These are phyloP conservation scores for Mycena crocata DNA, from an alignment of 768 basidiomycete genomes.

Conservation along the genomic window DNA sequence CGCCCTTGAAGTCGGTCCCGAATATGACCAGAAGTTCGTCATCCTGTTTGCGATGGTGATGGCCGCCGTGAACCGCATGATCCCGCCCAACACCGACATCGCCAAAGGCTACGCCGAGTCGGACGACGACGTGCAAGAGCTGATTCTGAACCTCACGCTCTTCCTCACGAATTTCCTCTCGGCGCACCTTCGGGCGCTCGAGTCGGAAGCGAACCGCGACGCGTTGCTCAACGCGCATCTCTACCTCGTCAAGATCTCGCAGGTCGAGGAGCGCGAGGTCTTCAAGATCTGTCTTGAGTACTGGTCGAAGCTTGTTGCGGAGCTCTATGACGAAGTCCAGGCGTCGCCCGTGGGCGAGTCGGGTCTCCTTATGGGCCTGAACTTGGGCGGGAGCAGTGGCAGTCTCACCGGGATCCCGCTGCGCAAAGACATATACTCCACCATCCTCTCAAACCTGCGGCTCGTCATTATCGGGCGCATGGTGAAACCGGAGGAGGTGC, in stretches of 20 bases:
- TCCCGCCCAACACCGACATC: constrained; percentile 94
- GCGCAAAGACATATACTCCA: constrained; percentile 94
- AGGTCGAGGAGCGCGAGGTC: constrained; percentile 98
- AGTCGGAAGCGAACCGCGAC: constrained; percentile 89
- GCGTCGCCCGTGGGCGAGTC: constrained; percentile 88
- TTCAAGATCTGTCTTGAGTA: constrained; percentile 99
- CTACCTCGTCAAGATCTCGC: constrained; percentile 98
- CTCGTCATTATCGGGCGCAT: constrained; percentile 97
- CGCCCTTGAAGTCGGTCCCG: constrained; percentile 91
- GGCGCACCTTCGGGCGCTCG: constrained; percentile 92
- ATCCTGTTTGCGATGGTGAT: constrained; percentile 98
- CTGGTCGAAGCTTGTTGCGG: constrained; percentile 94
- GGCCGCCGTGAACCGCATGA: constrained; percentile 96
- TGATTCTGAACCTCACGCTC: constrained; percentile 94
- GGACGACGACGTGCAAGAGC: constrained; percentile 92
- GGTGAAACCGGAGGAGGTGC: constrained; percentile 99
- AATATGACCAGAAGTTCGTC: constrained; percentile 98
- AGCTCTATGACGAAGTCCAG: constrained; percentile 97
- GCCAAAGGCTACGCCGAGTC: constrained; percentile 91
- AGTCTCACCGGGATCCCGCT: constrained; percentile 69
- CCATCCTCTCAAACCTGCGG: constrained; percentile 92
- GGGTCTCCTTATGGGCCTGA: constrained; percentile 90
- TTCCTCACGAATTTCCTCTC: constrained; percentile 97
- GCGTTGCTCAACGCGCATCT: constrained; percentile 95
- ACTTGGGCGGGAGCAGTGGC: constrained; percentile 76